phyloP scores from a whole-genome alignment of 1,284 basidiomycete genomes.

The Apiotrichum gamsii region DNA sequence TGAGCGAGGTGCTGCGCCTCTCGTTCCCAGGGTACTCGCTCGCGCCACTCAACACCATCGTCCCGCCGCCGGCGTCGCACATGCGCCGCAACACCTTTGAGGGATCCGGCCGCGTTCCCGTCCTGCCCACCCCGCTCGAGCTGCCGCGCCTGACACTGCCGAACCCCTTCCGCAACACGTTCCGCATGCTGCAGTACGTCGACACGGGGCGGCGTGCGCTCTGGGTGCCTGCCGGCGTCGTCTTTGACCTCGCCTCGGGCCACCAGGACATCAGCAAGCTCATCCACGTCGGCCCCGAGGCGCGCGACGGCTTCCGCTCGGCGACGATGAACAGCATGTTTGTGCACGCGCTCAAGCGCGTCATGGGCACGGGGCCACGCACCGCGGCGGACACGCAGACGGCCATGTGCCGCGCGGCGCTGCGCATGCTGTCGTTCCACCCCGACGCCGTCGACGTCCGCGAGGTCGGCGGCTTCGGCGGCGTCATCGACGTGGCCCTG shows the following conservation, averaged over 20 bases:
- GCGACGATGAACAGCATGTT: slow-evolving; percentile 1
- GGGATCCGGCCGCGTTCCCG: neutral
- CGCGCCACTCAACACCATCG: too few species aligned
- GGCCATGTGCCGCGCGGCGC: neutral
- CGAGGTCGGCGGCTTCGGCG: neutral
- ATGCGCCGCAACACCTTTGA: neutral
- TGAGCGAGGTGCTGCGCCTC: neutral
- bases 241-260: neutral
- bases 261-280: too few species aligned
- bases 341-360: neutral
- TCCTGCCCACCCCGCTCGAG: too few species aligned
- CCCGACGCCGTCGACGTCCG: neutral
- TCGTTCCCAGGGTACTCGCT: neutral
- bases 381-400: neutral
- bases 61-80: neutral
- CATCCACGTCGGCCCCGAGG: neutral
- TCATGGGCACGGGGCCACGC: neutral
- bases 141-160: neutral
- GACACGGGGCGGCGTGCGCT: neutral
- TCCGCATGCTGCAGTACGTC: neutral
- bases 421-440: neutral
- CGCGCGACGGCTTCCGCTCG: neutral
- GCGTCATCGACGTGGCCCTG: neutral
- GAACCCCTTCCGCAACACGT: neutral
- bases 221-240: neutral